Evolutionary conservation across 257 asterid genomes (phyloP).

Genomic region (Scutellaria minor): DNA sequence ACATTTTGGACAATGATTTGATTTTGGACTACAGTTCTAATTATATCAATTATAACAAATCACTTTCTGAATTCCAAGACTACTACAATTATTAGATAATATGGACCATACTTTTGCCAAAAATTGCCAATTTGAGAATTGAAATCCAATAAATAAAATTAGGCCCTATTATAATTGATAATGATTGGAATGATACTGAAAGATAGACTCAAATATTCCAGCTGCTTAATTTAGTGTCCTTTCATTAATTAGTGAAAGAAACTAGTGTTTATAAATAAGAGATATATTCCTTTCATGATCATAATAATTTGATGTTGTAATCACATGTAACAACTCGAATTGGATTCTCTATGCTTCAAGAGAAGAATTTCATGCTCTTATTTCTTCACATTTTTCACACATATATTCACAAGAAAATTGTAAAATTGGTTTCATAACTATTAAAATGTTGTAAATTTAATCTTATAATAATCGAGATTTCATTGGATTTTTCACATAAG

Average conservation of each 20-base stretch:
- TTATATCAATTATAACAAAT: background rate
- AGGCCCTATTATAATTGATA: slow-evolving; percentile 24
- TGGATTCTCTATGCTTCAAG: too few relatives aligned
- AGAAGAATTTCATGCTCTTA: too few relatives aligned
- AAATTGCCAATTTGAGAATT: slow-evolving; percentile 16
- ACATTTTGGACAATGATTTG: background rate
- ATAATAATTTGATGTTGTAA: too few relatives aligned
- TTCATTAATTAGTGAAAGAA: slow-evolving; percentile 2
- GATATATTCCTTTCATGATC: too few relatives aligned
- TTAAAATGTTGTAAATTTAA: too few relatives aligned
- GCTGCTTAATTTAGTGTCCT: slow-evolving; percentile 20
- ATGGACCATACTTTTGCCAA: slow-evolving; percentile 7
- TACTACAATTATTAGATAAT: background rate
- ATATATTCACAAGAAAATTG: too few relatives aligned
- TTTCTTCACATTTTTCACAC: too few relatives aligned
- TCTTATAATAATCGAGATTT: too few relatives aligned
- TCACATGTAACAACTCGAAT: too few relatives aligned
- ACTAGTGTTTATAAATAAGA: background rate
- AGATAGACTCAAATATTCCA: slow-evolving; percentile 11
- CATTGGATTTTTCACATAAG: too few relatives aligned
- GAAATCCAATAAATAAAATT: slow-evolving; percentile 27
- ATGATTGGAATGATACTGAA: slow-evolving; percentile 38
- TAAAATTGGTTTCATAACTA: too few relatives aligned
- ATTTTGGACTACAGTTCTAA: slow-evolving; percentile 2
- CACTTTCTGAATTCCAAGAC: background rate